phyloP scores from a whole-genome alignment of 768 basidiomycete species.

The Collybia mongolica region DNA sequence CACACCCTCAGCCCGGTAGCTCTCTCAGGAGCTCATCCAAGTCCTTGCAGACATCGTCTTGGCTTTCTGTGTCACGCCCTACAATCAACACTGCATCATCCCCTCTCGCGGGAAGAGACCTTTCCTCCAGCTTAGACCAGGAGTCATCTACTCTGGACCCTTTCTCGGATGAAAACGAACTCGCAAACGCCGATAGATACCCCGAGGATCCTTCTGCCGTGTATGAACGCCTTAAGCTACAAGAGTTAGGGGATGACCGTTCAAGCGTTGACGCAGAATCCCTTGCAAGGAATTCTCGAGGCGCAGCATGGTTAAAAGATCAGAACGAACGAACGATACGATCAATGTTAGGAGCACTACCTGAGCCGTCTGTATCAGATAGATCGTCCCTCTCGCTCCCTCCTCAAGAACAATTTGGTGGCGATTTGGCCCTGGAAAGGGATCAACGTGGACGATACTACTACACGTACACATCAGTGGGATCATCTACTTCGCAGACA shows the following conservation, averaged over 20 bases:
- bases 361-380: slow-evolving; percentile 60
- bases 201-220: slow-evolving; percentile 44
- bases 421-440: slow-evolving; percentile 66
- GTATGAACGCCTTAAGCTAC: slow-evolving; percentile 55
- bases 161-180: slow-evolving; percentile 27
- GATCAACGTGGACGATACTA: slow-evolving; percentile 73
- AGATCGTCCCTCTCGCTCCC: slow-evolving; percentile 39
- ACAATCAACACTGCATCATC: not conserved
- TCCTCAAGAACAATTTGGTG: slow-evolving; percentile 44
- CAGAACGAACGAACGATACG: slow-evolving; percentile 70
- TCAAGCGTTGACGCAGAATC: slow-evolving; percentile 42
- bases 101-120: not conserved
- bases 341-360: slow-evolving; percentile 55
- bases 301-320: slow-evolving; percentile 80
- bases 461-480: slow-evolving; percentile 61
- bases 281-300: slow-evolving; percentile 59
- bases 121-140: not conserved
- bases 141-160: slow-evolving; percentile 12
- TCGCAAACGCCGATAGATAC: slow-evolving; percentile 25
- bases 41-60: slow-evolving; percentile 10
- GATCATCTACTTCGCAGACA: slow-evolving; percentile 47
- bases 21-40: slow-evolving; percentile 6
- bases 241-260: slow-evolving; percentile 36
- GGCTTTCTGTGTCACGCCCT: slow-evolving; percentile 6
- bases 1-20: not conserved